Conservation (phyloP, 108 stramenopile genomes). For the Conticribra guillardii region DNA sequence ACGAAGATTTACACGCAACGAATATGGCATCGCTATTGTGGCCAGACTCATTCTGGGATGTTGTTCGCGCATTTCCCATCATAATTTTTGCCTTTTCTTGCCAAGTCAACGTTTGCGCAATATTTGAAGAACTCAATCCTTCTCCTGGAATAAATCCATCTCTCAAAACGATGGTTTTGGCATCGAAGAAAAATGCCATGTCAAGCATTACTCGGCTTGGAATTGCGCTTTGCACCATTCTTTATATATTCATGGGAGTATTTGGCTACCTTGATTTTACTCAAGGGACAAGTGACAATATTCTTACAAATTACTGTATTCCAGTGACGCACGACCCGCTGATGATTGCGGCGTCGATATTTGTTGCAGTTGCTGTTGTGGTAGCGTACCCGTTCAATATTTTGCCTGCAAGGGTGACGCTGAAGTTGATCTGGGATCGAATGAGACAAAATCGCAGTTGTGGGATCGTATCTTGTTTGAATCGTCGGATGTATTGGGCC, state of each 20-base stretch:
- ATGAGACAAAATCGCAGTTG: constrained; percentile 19
- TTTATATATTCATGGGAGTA: constrained; percentile 54
- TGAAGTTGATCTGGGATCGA: constrained; percentile 59
- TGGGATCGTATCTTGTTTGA: background rate
- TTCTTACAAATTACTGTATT: constrained; percentile 65
- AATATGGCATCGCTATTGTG: constrained; percentile 44
- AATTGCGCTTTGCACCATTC: constrained; percentile 47
- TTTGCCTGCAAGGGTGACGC: constrained; percentile 73
- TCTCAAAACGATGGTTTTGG: background rate
- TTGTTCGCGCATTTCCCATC: constrained; percentile 79
- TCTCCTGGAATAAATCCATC: constrained; percentile 3
- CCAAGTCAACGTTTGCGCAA: constrained; percentile 83
- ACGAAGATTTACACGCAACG: background rate
- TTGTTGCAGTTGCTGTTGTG: constrained; percentile 78
- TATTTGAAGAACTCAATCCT: constrained; percentile 67
- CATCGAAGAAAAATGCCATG: constrained; percentile 21
- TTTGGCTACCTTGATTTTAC: constrained; percentile 74
- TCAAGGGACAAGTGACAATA: constrained; percentile 57
- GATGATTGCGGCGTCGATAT: constrained; percentile 69
- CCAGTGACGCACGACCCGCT: constrained; percentile 41
- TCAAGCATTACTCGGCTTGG: constrained; percentile 26
- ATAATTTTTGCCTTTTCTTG: constrained; percentile 85
- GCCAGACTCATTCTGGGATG: constrained; percentile 49
- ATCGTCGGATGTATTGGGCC: background rate
- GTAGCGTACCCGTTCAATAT: constrained; percentile 86